phyloP scores from a whole-genome alignment of 305 asterid genomes.

The Plantago coronopus region DNA sequence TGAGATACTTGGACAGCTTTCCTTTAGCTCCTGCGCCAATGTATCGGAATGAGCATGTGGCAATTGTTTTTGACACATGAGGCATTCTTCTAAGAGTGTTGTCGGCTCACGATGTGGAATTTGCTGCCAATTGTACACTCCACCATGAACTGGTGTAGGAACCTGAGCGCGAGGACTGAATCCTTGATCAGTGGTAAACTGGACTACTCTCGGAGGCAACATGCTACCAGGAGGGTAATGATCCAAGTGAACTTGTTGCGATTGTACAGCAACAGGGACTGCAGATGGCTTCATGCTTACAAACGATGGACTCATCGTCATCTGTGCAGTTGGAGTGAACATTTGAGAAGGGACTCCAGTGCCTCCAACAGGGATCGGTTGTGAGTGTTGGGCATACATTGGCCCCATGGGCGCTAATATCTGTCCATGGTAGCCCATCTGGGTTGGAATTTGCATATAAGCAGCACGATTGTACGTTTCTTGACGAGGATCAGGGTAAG shows the following conservation, averaged over 20 bases:
- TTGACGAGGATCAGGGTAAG: conserved; percentile 52
- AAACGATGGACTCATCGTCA: conserved; percentile 55
- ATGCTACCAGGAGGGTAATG: conserved; percentile 49
- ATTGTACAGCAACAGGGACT: conserved; percentile 40
- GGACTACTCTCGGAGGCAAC: conserved; percentile 53
- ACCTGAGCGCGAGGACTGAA: conserved; percentile 47
- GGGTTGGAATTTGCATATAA: conserved; percentile 52
- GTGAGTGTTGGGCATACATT: conserved; percentile 47
- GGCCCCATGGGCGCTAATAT: conserved; percentile 49
- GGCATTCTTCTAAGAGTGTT: conserved; percentile 57
- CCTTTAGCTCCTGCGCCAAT: conserved; percentile 54
- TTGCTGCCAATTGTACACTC: conserved; percentile 61
- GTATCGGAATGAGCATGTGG: conserved; percentile 98
- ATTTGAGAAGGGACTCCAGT: conserved; percentile 45
- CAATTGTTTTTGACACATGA: conserved; percentile 81
- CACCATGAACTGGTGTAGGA: conserved; percentile 40
- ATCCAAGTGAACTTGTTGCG: conserved; percentile 54
- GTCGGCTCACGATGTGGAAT: conserved; percentile 53
- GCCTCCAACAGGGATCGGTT: conserved; percentile 32
- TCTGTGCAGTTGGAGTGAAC: conserved; percentile 47
- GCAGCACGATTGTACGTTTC: conserved; percentile 46
- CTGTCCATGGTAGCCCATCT: conserved; percentile 63
- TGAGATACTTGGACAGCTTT: conserved; percentile 40
- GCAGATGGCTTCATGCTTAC: conserved; percentile 50
- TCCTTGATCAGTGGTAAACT: conserved; percentile 58